A percentile compares a stretch with the other conserved stretches of the same genome.
These are phyloP conservation scores for Nitzschia sp. DNA, from an alignment of 108 stramenopile species.

Conservation along the genomic window DNA sequence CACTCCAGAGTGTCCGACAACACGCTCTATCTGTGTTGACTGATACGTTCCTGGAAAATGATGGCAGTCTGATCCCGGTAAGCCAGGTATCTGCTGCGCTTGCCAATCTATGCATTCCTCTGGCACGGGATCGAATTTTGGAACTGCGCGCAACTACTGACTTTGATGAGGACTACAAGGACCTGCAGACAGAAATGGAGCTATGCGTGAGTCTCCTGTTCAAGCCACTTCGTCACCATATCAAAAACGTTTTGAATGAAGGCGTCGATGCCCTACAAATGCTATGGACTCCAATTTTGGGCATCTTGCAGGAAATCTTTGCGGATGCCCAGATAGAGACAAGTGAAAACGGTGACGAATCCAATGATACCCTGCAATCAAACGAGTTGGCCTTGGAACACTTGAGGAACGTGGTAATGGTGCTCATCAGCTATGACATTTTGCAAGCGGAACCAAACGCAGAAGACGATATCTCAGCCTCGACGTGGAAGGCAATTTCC, in stretches of 20 bases:
- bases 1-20: conserved; percentile 65
- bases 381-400: conserved; percentile 74
- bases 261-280: conserved; percentile 33
- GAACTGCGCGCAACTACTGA: conserved; percentile 37
- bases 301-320: conserved; percentile 64
- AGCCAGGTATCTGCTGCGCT: conserved; percentile 51
- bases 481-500: conserved; percentile 66
- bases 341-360: conserved; percentile 1
- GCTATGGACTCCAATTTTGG: conserved; percentile 66
- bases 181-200: conserved; percentile 73
- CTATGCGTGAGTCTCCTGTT: conserved; percentile 79
- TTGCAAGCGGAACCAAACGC: conserved; percentile 33
- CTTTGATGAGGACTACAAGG: conserved; percentile 39
- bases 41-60: conserved; percentile 74
- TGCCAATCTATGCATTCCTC: conserved; percentile 59
- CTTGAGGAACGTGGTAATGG: conserved; percentile 74
- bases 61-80: conserved; percentile 51
- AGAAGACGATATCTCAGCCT: conserved; percentile 41
- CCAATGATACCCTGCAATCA: conserved; percentile 27
- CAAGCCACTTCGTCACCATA: conserved; percentile 80
- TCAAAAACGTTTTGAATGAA: conserved; percentile 49
- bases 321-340: conserved; percentile 11
- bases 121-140: conserved; percentile 64
- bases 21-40: conserved; percentile 81
- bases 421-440: conserved; percentile 57